A percentile compares a stretch with the other conserved stretches of the same genome.
Evolutionary conservation across 2,329 filamentous ascomycete genomes (phyloP).

Genomic region (Colletotrichum euphorbiae): DNA sequence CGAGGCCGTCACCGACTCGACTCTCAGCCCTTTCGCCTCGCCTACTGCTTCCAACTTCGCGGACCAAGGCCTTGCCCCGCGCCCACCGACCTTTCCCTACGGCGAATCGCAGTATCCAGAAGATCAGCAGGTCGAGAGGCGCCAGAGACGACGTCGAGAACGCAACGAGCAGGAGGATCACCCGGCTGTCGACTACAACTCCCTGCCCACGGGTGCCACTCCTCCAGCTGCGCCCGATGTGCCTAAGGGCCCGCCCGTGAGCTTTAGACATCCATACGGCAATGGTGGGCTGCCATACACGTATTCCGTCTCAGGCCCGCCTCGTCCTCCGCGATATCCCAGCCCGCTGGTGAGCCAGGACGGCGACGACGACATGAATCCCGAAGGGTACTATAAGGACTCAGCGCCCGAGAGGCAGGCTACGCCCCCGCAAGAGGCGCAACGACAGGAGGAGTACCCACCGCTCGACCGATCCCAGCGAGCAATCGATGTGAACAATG

Average conservation of each 20-base stretch:
- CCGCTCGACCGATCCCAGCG: slow-evolving; percentile 46
- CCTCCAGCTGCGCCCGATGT: slow-evolving; percentile 70
- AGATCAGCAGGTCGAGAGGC: slow-evolving; percentile 57
- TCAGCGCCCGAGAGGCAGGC: slow-evolving; percentile 32
- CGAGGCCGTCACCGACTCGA: slow-evolving; percentile 68
- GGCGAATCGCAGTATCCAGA: slow-evolving; percentile 55
- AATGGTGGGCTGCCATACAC: slow-evolving; percentile 48
- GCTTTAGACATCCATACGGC: slow-evolving; percentile 64
- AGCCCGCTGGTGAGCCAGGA: slow-evolving; percentile 41
- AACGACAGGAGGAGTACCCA: slow-evolving; percentile 42
- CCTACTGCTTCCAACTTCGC: slow-evolving; percentile 64
- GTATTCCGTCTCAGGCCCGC: slow-evolving; percentile 45
- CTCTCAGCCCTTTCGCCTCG: slow-evolving; percentile 68
- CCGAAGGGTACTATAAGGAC: slow-evolving; percentile 49
- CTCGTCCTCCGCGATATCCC: slow-evolving; percentile 45
- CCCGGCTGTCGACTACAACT: slow-evolving; percentile 46
- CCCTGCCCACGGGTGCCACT: slow-evolving; percentile 50
- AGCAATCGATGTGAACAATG: slow-evolving; percentile 45
- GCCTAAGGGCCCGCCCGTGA: slow-evolving; percentile 68
- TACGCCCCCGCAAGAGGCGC: slow-evolving; percentile 43
- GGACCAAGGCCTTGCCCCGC: slow-evolving; percentile 66
- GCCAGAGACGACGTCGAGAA: slow-evolving; percentile 55
- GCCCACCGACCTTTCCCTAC: slow-evolving; percentile 68
- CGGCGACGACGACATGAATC: slow-evolving; percentile 46
- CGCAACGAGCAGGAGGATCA: slow-evolving; percentile 46